Percentiles rank a stretch among this genome's conserved stretches.
Conservation (phyloP, 2,329 filamentous ascomycete species). For the Neoarthrinium moseri region DNA sequence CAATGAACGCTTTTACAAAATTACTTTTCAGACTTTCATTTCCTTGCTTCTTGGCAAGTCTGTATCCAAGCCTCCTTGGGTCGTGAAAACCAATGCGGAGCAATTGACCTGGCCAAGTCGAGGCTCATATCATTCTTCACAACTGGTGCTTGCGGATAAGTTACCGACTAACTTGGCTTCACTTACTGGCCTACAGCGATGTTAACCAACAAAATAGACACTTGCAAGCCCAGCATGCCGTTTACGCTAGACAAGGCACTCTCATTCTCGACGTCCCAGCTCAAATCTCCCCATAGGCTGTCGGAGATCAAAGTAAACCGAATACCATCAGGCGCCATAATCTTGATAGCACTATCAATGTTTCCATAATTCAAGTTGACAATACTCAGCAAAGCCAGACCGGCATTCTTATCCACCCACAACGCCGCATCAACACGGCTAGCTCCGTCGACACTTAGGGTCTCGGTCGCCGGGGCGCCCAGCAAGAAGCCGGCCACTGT, state of each 20-base stretch:
- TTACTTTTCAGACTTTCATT: too few relatives aligned
- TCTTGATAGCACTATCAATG: constrained; percentile 1
- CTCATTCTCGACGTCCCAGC: constrained; percentile 11
- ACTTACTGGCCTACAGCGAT: too few relatives aligned
- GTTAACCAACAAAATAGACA: constrained; percentile 4
- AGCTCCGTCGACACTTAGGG: constrained; percentile 21
- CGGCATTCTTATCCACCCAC: constrained; percentile 31
- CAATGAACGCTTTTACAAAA: neutral
- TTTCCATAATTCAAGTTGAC: constrained; percentile 15
- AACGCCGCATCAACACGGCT: constrained; percentile 35
- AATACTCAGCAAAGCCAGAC: constrained; percentile 14
- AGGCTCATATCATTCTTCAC: too few relatives aligned
- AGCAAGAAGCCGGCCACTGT: constrained; percentile 36
- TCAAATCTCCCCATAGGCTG: constrained; percentile 12
- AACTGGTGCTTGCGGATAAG: too few relatives aligned
- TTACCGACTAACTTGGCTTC: too few relatives aligned
- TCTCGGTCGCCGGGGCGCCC: constrained; percentile 22
- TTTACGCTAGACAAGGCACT: neutral
- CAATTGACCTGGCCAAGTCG: too few relatives aligned
- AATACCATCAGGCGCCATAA: constrained; percentile 11
- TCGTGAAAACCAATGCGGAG: too few relatives aligned
- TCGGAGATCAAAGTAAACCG: neutral
- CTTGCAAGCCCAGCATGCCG: constrained; percentile 9
- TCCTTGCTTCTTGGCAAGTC: too few relatives aligned
- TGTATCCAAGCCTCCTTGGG: too few relatives aligned